A percentile compares a stretch with the other conserved stretches of the same genome.
phyloP scores from a whole-genome alignment of 1,284 basidiomycete genomes.

The Malassezia nana region DNA sequence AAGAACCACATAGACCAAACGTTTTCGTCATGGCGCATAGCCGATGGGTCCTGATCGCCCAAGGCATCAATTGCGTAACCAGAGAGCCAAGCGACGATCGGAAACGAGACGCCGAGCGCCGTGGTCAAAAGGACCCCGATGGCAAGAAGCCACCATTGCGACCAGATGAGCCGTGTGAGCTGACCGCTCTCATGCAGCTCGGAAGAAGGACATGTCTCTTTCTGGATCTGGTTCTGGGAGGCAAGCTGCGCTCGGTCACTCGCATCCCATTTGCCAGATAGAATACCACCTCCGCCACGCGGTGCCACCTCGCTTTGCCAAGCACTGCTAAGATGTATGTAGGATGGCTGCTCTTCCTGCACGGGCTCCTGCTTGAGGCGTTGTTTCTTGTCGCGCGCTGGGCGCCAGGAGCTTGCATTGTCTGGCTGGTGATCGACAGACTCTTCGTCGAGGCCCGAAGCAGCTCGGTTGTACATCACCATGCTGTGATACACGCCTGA shows the following conservation, averaged over 20 bases:
- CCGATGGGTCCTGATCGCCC: conserved; percentile 20
- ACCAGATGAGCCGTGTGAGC: background rate
- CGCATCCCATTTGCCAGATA: conserved; percentile 1
- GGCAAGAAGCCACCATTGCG: conserved; percentile 14
- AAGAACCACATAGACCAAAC: conserved; percentile 37
- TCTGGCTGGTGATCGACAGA: background rate
- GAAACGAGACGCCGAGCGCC: conserved; percentile 47
- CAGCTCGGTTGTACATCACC: conserved; percentile 35
- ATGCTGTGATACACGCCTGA: conserved; percentile 30
- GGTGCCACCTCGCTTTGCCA: conserved; percentile 1
- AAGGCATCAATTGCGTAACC: conserved; percentile 33
- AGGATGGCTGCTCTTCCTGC: background rate
- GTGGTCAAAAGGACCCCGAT: conserved; percentile 25
- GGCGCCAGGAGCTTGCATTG: background rate
- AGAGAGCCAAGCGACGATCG: conserved; percentile 45
- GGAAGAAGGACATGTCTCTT: background rate
- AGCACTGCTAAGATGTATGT: background rate
- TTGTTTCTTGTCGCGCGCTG: background rate
- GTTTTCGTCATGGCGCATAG: conserved; percentile 22
- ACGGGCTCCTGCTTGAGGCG: background rate
- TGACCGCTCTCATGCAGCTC: background rate
- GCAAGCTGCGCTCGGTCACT: conserved; percentile 3
- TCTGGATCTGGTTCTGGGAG: conserved; percentile 6
- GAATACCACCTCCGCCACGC: background rate
- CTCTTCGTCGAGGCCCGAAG: conserved; percentile 6